Conservation (phyloP, 1,284 basidiomycete species). For the Microbotryomycetes sp. region DNA sequence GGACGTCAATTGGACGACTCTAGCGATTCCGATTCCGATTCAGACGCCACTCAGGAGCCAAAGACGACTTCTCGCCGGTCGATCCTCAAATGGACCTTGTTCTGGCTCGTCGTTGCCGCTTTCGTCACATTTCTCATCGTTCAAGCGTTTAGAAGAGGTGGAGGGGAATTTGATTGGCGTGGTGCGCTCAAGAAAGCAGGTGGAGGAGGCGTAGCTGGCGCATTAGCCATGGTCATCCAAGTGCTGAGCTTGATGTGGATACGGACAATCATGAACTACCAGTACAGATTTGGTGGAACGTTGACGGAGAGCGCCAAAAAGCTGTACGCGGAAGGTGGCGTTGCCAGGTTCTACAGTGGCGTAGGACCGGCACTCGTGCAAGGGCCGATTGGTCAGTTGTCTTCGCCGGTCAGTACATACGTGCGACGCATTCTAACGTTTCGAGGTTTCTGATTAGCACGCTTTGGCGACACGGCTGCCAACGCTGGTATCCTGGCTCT, state of each 20-base stretch:
- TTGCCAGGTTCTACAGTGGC: conserved; percentile 52
- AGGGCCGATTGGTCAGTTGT: conserved; percentile 50
- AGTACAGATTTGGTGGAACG: conserved; percentile 58
- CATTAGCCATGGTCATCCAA: conserved; percentile 74
- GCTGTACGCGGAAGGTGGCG: conserved; percentile 67
- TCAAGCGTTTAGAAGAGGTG: conserved; percentile 19
- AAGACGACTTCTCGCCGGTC: not conserved
- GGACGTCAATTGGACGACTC: too few relatives aligned
- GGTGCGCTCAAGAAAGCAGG: conserved; percentile 67
- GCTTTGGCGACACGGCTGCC: conserved; percentile 83
- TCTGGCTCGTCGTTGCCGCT: conserved; percentile 23
- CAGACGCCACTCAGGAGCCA: not conserved
- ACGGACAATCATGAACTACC: conserved; percentile 75
- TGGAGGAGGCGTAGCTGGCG: conserved; percentile 50
- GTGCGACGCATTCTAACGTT: not conserved
- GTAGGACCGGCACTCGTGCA: conserved; percentile 71
- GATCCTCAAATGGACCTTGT: conserved; percentile 13
- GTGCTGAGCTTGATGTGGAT: conserved; percentile 45
- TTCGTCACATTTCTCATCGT: conserved; percentile 22
- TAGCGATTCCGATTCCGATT: not conserved
- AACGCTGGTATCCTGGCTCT: conserved; percentile 72
- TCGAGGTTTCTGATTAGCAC: conserved; percentile 36
- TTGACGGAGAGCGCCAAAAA: conserved; percentile 56
- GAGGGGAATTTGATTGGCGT: conserved; percentile 61
- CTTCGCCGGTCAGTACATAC: not conserved